Evolutionary conservation across 1,139 yeast genomes (phyloP).

Genomic region (Yamadazyma friedrichii): DNA sequence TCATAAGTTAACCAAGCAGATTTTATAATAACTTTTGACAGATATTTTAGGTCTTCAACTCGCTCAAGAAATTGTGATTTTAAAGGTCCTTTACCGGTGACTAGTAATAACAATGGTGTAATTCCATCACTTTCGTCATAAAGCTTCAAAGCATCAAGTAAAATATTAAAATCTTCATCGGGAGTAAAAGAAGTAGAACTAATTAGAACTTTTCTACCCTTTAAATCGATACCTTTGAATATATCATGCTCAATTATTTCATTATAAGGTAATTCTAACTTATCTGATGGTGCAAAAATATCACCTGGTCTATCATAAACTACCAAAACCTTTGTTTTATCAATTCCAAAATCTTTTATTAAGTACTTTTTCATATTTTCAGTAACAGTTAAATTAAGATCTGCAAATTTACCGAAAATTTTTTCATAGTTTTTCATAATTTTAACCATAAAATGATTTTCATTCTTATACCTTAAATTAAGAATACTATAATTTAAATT

Average conservation of each 20-base stretch:
- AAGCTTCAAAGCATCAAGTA: conserved; percentile 63
- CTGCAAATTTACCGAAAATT: conserved; percentile 54
- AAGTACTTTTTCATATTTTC: conserved; percentile 66
- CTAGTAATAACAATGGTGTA: conserved; percentile 58
- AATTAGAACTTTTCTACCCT: conserved; percentile 60
- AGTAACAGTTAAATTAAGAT: conserved; percentile 77
- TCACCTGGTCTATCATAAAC: conserved; percentile 76
- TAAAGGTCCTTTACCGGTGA: conserved; percentile 96
- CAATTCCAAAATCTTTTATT: conserved; percentile 50
- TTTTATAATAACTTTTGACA: conserved; percentile 50
- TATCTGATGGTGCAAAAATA: conserved; percentile 56
- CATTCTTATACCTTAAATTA: conserved; percentile 57
- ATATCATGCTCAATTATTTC: conserved; percentile 41
- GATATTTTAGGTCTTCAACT: conserved; percentile 43
- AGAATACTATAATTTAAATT: conserved; percentile 86
- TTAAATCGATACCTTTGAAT: conserved; percentile 32
- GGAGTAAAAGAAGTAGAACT: conserved; percentile 95
- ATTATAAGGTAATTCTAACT: conserved; percentile 16
- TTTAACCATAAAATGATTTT: conserved; percentile 61
- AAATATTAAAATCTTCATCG: conserved; percentile 79
- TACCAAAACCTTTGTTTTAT: conserved; percentile 34
- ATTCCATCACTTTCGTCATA: conserved; percentile 44
- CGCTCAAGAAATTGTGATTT: conserved; percentile 46
- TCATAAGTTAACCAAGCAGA: conserved; percentile 77
- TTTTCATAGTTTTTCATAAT: conserved; percentile 58